These are phyloP conservation scores for Candida sithepensis DNA, from an alignment of 805 yeast species.

Conservation along the genomic window DNA sequence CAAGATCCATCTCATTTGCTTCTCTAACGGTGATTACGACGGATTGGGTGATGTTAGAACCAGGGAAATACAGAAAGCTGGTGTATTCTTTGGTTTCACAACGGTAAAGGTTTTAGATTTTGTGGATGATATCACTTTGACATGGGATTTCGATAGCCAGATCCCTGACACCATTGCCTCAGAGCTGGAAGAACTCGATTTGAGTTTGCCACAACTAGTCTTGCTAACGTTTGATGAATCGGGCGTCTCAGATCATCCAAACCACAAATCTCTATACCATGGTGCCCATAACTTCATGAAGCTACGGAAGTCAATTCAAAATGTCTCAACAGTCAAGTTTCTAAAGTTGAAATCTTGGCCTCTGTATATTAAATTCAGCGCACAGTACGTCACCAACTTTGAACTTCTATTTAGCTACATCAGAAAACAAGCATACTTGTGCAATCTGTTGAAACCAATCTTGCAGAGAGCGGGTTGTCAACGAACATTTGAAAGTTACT, in stretches of 20 bases:
- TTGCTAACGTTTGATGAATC: conserved; percentile 74
- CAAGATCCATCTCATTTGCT: conserved; percentile 56
- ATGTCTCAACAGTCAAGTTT: conserved; percentile 10
- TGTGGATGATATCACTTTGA: conserved; percentile 62
- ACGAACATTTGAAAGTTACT: background rate
- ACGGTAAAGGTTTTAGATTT: conserved; percentile 48
- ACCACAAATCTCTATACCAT: conserved; percentile 64
- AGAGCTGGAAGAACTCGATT: conserved; percentile 13
- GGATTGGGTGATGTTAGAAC: conserved; percentile 66
- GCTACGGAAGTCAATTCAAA: background rate
- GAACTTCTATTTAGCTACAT: conserved; percentile 29
- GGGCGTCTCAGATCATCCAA: conserved; percentile 88
- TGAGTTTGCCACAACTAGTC: conserved; percentile 28
- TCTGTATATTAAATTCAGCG: conserved; percentile 44
- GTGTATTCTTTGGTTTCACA: conserved; percentile 47
- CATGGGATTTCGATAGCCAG: conserved; percentile 52
- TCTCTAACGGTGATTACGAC: conserved; percentile 74
- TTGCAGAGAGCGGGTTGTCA: background rate
- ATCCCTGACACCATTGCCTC: conserved; percentile 37
- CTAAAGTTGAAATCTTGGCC: conserved; percentile 32
- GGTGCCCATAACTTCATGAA: conserved; percentile 42
- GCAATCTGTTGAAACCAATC: background rate
- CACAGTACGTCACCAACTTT: conserved; percentile 38
- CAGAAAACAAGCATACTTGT: background rate
- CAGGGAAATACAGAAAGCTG: conserved; percentile 55